Evolutionary conservation across 768 basidiomycete genomes (phyloP), one percentile per base, ranked within the genome.

Genomic region (Auricularia cornea): DNA sequence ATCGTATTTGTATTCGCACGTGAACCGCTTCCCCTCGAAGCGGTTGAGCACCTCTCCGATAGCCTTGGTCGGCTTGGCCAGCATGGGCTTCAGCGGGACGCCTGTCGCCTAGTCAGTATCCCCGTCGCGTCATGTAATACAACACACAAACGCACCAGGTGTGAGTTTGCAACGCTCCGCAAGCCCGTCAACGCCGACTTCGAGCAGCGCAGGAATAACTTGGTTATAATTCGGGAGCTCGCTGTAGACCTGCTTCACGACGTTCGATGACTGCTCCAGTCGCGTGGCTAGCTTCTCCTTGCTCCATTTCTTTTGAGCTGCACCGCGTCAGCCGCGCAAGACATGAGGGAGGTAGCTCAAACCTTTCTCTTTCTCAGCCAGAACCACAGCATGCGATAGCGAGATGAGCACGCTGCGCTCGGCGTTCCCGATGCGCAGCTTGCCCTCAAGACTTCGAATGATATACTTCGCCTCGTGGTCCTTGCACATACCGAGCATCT

Each of bases 1-100:
- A 67, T 99, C 97, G 68, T 99, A 99, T 75, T 99, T 99, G 77
- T 99, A 99, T 78, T 99, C 97, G 76, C 95, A 98, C 10, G 97
- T 98, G 72, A 99, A 98, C 61, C 82, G 84, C 75, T 94, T 95
- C 70, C 86, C 87, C 74, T 99, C 97, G 70, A 98, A 99, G 63
- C 94, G 81, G 76, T 99, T 96, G 26, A 99, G 82, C 23, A 99
- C 96, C 75, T 98, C 96, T 16, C 92, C 88, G 67, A 99, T 98
- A 2, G 97, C 97, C 75, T 99, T 99, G 0, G 96, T 98, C 10
- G 97, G 97, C 75, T 98, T 99, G 18, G 97, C 97, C 60, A 99
- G 80, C 97, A 99, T 99, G 16, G 97, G 97, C 70, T 99, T 99
- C 38, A 99, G 79, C 1, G 97, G 97, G 38, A 98, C 88, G 41